phyloP scores from a whole-genome alignment of 768 basidiomycete genomes.

The Agrocybe pediades region DNA sequence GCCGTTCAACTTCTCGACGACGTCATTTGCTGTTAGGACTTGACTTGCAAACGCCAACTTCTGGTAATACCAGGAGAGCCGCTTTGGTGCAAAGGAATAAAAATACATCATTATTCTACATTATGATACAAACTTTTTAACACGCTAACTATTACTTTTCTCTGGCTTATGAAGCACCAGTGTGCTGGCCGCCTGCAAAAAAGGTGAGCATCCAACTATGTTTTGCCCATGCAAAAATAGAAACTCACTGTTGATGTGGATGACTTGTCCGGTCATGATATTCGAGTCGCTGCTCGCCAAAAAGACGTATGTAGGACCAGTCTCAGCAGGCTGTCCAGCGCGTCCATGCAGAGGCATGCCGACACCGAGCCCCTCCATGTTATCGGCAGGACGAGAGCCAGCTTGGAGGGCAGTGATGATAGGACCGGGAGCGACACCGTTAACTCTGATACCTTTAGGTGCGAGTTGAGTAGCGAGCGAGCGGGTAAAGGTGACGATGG shows the following conservation, averaged over 20 bases:
- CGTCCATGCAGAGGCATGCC: slow-evolving; percentile 50
- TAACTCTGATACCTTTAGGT: slow-evolving; percentile 59
- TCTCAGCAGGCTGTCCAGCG: slow-evolving; percentile 53
- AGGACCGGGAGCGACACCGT: slow-evolving; percentile 54
- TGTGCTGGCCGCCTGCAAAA: slow-evolving; percentile 22
- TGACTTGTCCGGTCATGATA: slow-evolving; percentile 38
- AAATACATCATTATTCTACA: neutral
- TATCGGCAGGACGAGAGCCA: slow-evolving; percentile 50
- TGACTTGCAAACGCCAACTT: too few relatives aligned
- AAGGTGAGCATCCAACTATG: neutral
- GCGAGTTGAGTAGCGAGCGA: slow-evolving; percentile 53
- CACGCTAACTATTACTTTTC: neutral
- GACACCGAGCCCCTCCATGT: slow-evolving; percentile 57
- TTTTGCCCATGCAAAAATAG: neutral
- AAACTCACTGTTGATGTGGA: slow-evolving; percentile 37
- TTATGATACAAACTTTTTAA: neutral
- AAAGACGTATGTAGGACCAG: slow-evolving; percentile 56
- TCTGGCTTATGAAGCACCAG: slow-evolving; percentile 22
- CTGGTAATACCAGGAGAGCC: too few relatives aligned
- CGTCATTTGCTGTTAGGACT: neutral
- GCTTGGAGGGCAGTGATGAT: slow-evolving; percentile 63
- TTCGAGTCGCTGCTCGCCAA: slow-evolving; percentile 47
- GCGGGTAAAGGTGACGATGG: slow-evolving; percentile 58
- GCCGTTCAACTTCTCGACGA: neutral
- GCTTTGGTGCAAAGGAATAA: neutral